These are phyloP conservation scores for Aschersonia sp. DNA, from an alignment of 2,329 filamentous ascomycete genomes.

Conservation along the genomic window DNA sequence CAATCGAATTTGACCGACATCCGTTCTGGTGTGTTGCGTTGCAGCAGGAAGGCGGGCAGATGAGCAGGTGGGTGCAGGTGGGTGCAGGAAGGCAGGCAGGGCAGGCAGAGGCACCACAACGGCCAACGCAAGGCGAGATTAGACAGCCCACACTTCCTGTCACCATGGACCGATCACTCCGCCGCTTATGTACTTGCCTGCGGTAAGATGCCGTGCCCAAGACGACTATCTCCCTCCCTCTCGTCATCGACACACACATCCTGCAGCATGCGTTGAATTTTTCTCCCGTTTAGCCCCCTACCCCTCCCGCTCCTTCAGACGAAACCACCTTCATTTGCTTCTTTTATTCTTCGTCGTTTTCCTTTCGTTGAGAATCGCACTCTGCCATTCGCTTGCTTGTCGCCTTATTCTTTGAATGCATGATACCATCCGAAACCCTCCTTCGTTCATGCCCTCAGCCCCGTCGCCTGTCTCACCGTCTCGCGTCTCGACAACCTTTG, in stretches of 20 bases:
- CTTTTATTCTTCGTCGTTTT: not conserved
- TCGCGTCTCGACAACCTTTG: not conserved
- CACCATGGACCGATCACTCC: not conserved
- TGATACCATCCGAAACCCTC: not conserved
- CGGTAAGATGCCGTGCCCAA: too few species aligned
- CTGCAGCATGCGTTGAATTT: slow-evolving; percentile 2
- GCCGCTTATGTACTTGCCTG: not conserved
- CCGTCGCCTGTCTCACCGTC: not conserved
- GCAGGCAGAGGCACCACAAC: not conserved
- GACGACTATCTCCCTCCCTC: not conserved
- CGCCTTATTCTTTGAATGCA: not conserved
- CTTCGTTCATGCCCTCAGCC: not conserved
- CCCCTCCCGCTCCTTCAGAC: slow-evolving; percentile 1
- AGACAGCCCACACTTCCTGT: not conserved
- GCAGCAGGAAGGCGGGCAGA: too few species aligned
- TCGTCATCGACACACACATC: slow-evolving; percentile 1
- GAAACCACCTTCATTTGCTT: not conserved
- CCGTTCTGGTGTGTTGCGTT: too few species aligned
- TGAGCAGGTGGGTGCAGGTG: too few species aligned
- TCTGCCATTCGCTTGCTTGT: slow-evolving; percentile 2
- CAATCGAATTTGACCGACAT: too few species aligned
- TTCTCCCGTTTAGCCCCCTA: not conserved
- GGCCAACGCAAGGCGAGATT: not conserved
- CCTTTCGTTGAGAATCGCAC: not conserved
- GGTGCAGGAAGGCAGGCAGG: too few species aligned